A percentile compares a stretch with the other conserved stretches of the same genome.
phyloP scores from a whole-genome alignment of 495 filamentous ascomycete species.

The Chaetomium fimeti region DNA sequence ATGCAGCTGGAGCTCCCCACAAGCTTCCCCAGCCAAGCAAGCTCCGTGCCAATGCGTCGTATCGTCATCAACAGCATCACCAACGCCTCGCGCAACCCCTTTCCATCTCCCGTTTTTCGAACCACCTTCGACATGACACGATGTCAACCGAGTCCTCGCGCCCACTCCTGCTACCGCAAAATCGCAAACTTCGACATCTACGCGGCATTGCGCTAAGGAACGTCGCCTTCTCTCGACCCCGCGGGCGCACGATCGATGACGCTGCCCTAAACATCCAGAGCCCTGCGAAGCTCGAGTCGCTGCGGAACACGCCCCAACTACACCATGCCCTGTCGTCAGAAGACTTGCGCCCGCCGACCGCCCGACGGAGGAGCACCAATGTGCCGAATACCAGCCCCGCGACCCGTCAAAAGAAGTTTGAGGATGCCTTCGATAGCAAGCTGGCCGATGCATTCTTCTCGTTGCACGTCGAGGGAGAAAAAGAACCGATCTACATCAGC shows the following conservation, averaged over 20 bases:
- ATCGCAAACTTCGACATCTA: constrained; percentile 84
- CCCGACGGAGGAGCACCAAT: constrained; percentile 66
- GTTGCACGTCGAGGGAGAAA: constrained; percentile 63
- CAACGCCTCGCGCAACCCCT: constrained; percentile 5
- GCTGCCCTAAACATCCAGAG: constrained; percentile 69
- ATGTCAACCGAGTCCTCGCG: constrained; percentile 44
- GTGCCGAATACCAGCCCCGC: constrained; percentile 67
- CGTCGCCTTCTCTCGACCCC: constrained; percentile 62
- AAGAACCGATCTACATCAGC: constrained; percentile 85
- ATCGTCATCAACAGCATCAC: constrained; percentile 2
- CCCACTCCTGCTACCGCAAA: constrained; percentile 60
- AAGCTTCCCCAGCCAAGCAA: not conserved
- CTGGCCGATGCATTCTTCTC: constrained; percentile 91
- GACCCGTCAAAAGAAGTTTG: constrained; percentile 70
- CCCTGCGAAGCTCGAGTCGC: constrained; percentile 65
- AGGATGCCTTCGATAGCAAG: constrained; percentile 65
- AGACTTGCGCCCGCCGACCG: constrained; percentile 54
- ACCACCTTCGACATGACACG: constrained; percentile 29
- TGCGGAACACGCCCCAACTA: constrained; percentile 52
- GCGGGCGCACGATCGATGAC: constrained; percentile 80
- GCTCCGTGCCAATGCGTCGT: not conserved
- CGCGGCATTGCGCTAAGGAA: constrained; percentile 87
- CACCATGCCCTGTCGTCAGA: constrained; percentile 72
- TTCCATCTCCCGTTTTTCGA: not conserved
- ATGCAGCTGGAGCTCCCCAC: not conserved